Evolutionary conservation across 129 eudicot species (phyloP).

Genomic region (Logfia minima): DNA sequence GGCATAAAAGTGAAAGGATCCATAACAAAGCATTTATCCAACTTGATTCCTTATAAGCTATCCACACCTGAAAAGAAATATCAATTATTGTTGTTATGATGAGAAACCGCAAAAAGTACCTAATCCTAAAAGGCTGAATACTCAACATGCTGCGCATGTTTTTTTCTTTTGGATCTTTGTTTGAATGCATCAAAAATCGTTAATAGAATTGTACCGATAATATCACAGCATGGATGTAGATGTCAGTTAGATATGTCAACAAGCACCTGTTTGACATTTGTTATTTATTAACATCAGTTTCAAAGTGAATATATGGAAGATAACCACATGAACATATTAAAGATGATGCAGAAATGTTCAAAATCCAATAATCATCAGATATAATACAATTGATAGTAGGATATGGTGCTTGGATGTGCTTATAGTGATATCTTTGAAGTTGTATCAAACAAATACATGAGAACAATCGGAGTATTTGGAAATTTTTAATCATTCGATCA

Average conservation of each 20-base stretch:
- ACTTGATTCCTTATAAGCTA: slow-evolving; percentile 70
- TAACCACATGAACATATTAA: neutral
- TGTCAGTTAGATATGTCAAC: slow-evolving; percentile 60
- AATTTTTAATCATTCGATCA: neutral
- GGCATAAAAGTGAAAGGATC: slow-evolving; percentile 56
- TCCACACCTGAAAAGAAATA: slow-evolving; percentile 62
- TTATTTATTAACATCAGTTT: neutral
- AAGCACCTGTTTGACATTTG: slow-evolving; percentile 56
- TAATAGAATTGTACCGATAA: slow-evolving; percentile 44
- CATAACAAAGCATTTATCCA: slow-evolving; percentile 55
- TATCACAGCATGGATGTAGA: slow-evolving; percentile 53
- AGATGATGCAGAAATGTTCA: neutral
- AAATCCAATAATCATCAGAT: neutral
- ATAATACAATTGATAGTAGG: neutral
- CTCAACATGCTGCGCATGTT: too few species aligned
- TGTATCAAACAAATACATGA: neutral
- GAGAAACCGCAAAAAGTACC: too few species aligned
- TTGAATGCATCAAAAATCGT: neutral
- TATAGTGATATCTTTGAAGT: neutral
- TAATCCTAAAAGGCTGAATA: too few species aligned
- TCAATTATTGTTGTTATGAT: neutral
- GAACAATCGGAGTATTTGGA: neutral
- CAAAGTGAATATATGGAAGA: neutral
- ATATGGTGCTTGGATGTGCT: neutral
- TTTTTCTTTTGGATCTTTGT: too few species aligned